phyloP scores from a whole-genome alignment of 2,329 filamentous ascomycete genomes.

The Ceratocystis huliohia region DNA sequence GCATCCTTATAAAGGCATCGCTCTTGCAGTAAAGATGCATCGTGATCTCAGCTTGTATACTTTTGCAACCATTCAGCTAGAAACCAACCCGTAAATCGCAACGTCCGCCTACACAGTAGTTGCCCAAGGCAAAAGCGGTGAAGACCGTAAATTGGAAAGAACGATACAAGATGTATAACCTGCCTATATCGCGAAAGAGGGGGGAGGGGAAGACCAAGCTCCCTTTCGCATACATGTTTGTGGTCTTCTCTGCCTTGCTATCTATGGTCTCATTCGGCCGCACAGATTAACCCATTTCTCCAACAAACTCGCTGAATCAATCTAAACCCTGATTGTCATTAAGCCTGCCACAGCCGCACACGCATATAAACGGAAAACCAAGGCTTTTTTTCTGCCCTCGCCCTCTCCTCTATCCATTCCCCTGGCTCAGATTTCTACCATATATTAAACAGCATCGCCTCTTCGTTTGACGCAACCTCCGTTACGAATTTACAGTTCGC shows the following conservation, averaged over 20 bases:
- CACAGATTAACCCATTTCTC: conserved; percentile 2
- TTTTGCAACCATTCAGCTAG: neutral
- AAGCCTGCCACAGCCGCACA: neutral
- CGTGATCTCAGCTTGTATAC: too few relatives aligned
- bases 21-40: too few relatives aligned
- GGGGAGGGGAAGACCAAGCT: neutral
- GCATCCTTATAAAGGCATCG: neutral
- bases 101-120: neutral
- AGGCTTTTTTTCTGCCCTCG: neutral
- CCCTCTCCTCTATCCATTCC: neutral
- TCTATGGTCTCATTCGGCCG: neutral
- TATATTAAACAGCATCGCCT: neutral
- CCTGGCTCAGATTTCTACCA: neutral
- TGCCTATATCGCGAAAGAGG: neutral
- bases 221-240: neutral
- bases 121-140: neutral
- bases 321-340: neutral
- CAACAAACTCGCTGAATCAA: neutral
- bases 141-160: neutral
- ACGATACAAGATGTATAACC: neutral
- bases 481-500: neutral
- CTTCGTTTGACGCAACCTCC: neutral
- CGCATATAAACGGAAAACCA: conserved; percentile 2
- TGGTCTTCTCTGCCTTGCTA: neutral
- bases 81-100: neutral